phyloP scores from a whole-genome alignment of 2,329 filamentous ascomycete genomes.

The Colletotrichum sp. region DNA sequence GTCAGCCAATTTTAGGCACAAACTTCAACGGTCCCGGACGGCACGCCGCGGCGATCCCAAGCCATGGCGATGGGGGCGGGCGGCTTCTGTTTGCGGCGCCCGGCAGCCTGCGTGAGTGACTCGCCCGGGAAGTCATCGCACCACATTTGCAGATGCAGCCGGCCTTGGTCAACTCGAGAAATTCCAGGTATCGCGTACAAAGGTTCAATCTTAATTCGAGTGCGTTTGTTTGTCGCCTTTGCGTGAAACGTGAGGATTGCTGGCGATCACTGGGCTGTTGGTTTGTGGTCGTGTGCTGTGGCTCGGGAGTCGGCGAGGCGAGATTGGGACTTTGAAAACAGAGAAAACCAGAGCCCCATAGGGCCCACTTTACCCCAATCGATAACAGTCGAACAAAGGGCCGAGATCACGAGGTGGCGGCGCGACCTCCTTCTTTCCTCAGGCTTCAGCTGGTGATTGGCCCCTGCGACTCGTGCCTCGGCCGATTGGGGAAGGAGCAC shows the following conservation, averaged over 20 bases:
- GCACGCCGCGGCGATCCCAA: background rate
- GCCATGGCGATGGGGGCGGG: background rate
- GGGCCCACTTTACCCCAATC: background rate
- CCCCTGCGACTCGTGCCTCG: background rate
- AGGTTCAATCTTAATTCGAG: background rate
- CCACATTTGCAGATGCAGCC: background rate
- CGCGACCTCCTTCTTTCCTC: background rate
- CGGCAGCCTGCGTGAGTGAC: background rate
- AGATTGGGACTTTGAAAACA: background rate
- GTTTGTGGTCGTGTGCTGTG: background rate
- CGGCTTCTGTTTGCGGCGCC: background rate
- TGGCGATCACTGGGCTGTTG: background rate
- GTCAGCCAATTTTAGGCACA: background rate
- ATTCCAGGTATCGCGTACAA: background rate
- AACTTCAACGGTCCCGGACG: background rate
- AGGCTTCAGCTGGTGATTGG: background rate
- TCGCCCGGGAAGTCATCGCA: background rate
- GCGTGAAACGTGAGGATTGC: background rate
- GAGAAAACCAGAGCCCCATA: background rate
- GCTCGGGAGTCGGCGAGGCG: background rate
- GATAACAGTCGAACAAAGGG: background rate
- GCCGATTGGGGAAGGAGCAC: conserved; percentile 7
- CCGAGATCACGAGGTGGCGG: background rate
- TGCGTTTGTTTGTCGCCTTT: background rate
- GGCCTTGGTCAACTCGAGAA: background rate